Percentiles rank a stretch among this genome's conserved stretches.
Evolutionary conservation across 305 asterid genomes (phyloP).

Genomic region (Ajuga reptans): DNA sequence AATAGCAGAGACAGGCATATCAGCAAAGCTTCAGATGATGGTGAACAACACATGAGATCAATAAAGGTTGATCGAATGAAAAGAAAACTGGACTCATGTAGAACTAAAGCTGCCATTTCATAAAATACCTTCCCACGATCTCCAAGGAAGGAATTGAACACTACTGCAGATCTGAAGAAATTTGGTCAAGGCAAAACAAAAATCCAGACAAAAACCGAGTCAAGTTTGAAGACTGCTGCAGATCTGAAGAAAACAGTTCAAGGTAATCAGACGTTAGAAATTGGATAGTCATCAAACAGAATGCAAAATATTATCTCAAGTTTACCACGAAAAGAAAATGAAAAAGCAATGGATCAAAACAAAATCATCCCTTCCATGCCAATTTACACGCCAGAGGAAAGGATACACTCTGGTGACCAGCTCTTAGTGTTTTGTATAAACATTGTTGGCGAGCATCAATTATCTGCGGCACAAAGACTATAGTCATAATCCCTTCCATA

Average conservation of each 20-base stretch:
- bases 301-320: neutral
- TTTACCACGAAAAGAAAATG: constrained; percentile 1
- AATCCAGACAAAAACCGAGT: neutral
- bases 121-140: constrained; percentile 81
- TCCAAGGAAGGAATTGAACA: constrained; percentile 91
- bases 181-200: constrained; percentile 16
- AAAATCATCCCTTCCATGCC: constrained; percentile 8
- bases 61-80: neutral
- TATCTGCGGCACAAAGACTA: constrained; percentile 48
- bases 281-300: neutral
- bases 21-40: neutral
- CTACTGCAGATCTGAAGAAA: constrained; percentile 73
- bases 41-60: neutral
- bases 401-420: constrained; percentile 88
- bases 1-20: neutral
- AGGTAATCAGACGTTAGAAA: constrained; percentile 7
- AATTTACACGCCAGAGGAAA: constrained; percentile 19
- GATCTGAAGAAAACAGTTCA: constrained; percentile 39
- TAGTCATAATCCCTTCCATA: constrained; percentile 11
- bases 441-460: constrained; percentile 65
- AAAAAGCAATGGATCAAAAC: neutral
- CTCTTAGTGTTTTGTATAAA: constrained; percentile 76
- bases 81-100: neutral
- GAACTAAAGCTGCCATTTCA: neutral
- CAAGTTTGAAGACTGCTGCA: constrained; percentile 59